Evolutionary conservation across 176 grass and related monocot genomes (phyloP).

Genomic region (Ensete ventricosum): DNA sequence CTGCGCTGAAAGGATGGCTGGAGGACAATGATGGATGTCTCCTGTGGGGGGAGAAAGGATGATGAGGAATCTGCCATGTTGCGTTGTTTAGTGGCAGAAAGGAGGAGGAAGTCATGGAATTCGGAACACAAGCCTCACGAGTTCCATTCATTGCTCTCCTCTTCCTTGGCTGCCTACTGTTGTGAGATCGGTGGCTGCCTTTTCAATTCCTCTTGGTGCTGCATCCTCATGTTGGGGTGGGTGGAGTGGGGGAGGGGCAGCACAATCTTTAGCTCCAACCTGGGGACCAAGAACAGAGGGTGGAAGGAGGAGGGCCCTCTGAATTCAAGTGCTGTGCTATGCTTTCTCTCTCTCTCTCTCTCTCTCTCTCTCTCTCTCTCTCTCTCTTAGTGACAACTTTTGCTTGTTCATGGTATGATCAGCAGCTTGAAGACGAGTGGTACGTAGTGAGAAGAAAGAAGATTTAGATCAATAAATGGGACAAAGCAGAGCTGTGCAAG

Average conservation of each 20-base stretch:
- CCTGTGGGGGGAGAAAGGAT: conserved; percentile 2
- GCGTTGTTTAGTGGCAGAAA: conserved; percentile 6
- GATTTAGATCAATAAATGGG: too few relatives aligned
- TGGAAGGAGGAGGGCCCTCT: too few relatives aligned
- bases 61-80: conserved; percentile 3
- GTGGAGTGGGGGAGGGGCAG: background rate
- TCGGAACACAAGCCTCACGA: background rate
- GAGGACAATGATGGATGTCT: conserved; percentile 4
- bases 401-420: too few relatives aligned
- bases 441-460: too few relatives aligned
- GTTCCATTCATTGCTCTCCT: background rate
- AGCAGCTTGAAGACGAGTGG: too few relatives aligned
- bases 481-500: too few relatives aligned
- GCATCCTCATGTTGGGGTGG: background rate
- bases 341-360: too few relatives aligned
- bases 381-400: too few relatives aligned
- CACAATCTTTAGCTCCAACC: background rate
- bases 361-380: too few relatives aligned
- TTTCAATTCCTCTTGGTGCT: background rate
- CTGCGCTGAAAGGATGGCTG: background rate
- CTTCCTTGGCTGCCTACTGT: background rate
- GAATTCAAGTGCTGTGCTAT: too few relatives aligned
- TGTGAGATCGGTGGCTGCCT: background rate
- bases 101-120: background rate
- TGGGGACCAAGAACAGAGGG: too few relatives aligned